Conservation (phyloP, 169 alveolate genomes). For the Plasmodium inui region DNA sequence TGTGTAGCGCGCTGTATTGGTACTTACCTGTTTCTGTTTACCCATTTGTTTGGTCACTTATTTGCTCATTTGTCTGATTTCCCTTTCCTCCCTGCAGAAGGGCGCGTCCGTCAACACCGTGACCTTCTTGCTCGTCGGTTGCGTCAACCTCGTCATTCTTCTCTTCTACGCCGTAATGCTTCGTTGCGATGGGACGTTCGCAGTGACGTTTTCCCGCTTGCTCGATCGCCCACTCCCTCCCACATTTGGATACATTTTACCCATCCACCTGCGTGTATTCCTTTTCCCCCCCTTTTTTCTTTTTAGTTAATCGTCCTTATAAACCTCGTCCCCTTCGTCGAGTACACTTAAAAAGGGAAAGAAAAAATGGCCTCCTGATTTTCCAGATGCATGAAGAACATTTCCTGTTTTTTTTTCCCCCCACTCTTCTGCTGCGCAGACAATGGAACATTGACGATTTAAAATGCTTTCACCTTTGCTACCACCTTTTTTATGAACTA, state of each 20-base stretch:
- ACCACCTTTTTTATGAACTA: constrained; percentile 18
- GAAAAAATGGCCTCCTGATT: neutral
- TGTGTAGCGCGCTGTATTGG: neutral
- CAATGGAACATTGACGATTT: constrained; percentile 46
- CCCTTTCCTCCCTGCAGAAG: constrained; percentile 18
- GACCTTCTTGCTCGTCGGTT: constrained; percentile 19
- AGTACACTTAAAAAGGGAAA: constrained; percentile 20
- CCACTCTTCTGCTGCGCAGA: neutral
- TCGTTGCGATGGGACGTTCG: neutral
- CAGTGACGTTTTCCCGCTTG: neutral
- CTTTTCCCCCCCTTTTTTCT: neutral
- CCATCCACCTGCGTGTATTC: neutral
- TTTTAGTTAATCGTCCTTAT: constrained; percentile 53
- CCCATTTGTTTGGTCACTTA: neutral
- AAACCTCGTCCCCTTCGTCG: constrained; percentile 61
- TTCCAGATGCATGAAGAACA: neutral
- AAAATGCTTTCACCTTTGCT: constrained; percentile 24
- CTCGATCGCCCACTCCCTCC: neutral
- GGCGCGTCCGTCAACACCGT: neutral
- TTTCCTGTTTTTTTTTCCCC: neutral
- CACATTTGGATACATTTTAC: neutral
- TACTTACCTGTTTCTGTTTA: neutral
- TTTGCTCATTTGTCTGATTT: neutral
- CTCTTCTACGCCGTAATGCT: constrained; percentile 42
- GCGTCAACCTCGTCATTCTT: constrained; percentile 6